Evolutionary conservation across 495 filamentous ascomycete species (phyloP).

Genomic region (Umbilicaria muhlenbergii): DNA sequence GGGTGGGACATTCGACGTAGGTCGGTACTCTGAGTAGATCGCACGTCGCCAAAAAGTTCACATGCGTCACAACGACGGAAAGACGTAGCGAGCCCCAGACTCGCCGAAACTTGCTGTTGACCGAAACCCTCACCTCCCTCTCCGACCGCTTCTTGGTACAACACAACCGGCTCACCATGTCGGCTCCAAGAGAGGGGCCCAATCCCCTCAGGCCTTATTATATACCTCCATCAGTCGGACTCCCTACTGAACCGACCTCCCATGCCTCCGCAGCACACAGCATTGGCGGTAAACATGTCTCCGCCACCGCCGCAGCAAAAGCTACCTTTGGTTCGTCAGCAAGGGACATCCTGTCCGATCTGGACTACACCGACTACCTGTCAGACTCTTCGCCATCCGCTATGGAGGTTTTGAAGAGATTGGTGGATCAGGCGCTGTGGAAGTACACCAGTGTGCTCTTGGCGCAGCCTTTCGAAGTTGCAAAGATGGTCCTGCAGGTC

Average conservation of each 20-base stretch:
- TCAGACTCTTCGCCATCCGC: constrained; percentile 59
- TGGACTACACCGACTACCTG: constrained; percentile 81
- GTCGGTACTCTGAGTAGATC: too few species aligned
- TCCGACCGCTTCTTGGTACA: too few species aligned
- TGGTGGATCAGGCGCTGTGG: constrained; percentile 67
- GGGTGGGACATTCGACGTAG: too few species aligned
- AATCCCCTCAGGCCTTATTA: constrained; percentile 95
- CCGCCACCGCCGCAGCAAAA: constrained; percentile 28
- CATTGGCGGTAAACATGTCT: constrained; percentile 27
- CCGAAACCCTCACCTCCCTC: neutral
- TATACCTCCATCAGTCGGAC: constrained; percentile 64
- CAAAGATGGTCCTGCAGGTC: constrained; percentile 82
- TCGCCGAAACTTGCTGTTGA: constrained; percentile 2
- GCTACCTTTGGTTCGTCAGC: constrained; percentile 55
- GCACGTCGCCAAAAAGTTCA: too few species aligned
- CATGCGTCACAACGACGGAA: too few species aligned
- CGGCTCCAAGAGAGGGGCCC: constrained; percentile 40
- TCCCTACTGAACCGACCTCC: constrained; percentile 17
- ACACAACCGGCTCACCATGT: constrained; percentile 12
- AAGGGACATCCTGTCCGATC: constrained; percentile 66
- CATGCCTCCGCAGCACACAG: constrained; percentile 25
- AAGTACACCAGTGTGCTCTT: constrained; percentile 73
- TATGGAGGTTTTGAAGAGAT: constrained; percentile 50
- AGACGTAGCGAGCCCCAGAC: neutral
- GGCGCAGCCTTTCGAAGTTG: constrained; percentile 92